phyloP scores from a whole-genome alignment of 2,329 filamentous ascomycete genomes.

The Metarhizium rileyi region DNA sequence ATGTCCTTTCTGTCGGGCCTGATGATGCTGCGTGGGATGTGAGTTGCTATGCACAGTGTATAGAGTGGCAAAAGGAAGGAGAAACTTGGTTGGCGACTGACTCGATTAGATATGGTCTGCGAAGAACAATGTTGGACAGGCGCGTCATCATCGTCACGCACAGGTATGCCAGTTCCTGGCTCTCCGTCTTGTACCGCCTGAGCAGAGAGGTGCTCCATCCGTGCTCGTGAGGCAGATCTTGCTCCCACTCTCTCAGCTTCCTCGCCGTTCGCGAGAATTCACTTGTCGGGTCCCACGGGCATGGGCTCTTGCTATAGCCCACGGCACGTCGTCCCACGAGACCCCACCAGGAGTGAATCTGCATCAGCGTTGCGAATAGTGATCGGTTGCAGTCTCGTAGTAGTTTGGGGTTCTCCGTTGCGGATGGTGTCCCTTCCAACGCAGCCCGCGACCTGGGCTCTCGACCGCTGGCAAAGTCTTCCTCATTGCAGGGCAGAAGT shows the following conservation, averaged over 20 bases:
- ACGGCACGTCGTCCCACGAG: conserved; percentile 39
- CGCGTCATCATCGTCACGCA: conserved; percentile 45
- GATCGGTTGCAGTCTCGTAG: conserved; percentile 35
- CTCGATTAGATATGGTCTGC: conserved; percentile 44
- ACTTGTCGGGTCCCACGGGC: conserved; percentile 37
- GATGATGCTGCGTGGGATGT: conserved; percentile 29
- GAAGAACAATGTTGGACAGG: conserved; percentile 46
- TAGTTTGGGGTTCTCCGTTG: conserved; percentile 34
- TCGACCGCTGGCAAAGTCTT: conserved; percentile 37
- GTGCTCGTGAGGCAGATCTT: conserved; percentile 35
- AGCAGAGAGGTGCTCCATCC: conserved; percentile 34
- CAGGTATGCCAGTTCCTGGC: conserved; percentile 43
- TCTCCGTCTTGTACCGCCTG: conserved; percentile 35
- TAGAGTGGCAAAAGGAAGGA: too few species aligned
- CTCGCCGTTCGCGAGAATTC: conserved; percentile 35
- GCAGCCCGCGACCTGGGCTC: conserved; percentile 41
- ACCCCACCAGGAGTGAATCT: conserved; percentile 46
- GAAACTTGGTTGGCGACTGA: conserved; percentile 17
- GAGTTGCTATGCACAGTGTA: too few species aligned
- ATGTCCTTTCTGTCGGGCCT: conserved; percentile 29
- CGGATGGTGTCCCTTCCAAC: conserved; percentile 42
- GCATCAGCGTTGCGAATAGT: conserved; percentile 45
- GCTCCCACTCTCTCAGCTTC: conserved; percentile 39
- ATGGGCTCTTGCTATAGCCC: conserved; percentile 30
- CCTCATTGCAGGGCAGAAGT: conserved; percentile 42